A percentile compares a stretch with the other conserved stretches of the same genome.
phyloP scores from a whole-genome alignment of 1,139 yeast genomes.

The Candida gigantensis region DNA sequence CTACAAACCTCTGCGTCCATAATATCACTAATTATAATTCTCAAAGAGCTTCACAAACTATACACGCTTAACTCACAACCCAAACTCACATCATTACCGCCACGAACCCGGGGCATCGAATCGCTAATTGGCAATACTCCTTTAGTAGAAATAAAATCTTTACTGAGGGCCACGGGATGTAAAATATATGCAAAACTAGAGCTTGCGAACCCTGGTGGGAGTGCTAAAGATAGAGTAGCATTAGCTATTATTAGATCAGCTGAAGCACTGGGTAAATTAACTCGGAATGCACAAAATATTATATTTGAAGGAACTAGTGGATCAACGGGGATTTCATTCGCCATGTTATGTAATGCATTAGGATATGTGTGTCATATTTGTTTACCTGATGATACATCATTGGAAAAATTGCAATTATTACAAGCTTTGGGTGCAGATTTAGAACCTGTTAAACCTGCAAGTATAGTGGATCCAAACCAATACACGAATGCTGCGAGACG shows the following conservation, averaged over 20 bases:
- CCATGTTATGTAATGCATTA: slow-evolving; percentile 80
- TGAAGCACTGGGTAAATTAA: slow-evolving; percentile 57
- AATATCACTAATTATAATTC: slow-evolving; percentile 16
- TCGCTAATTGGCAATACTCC: slow-evolving; percentile 89
- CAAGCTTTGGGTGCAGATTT: slow-evolving; percentile 78
- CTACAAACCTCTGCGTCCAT: slow-evolving; percentile 20
- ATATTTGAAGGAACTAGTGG: slow-evolving; percentile 96
- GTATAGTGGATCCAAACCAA: slow-evolving; percentile 90
- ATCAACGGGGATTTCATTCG: slow-evolving; percentile 92
- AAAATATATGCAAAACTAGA: slow-evolving; percentile 87
- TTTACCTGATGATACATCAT: slow-evolving; percentile 92
- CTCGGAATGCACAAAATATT: slow-evolving; percentile 58
- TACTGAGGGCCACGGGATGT: slow-evolving; percentile 77
- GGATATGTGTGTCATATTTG: slow-evolving; percentile 92
- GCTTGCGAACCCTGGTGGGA: slow-evolving; percentile 88
- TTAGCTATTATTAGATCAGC: slow-evolving; percentile 74
- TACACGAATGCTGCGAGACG: slow-evolving; percentile 85
- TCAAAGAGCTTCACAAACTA: slow-evolving; percentile 16
- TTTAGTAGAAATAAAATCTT: slow-evolving; percentile 70
- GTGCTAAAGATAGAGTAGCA: slow-evolving; percentile 95
- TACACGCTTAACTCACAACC: slow-evolving; percentile 3
- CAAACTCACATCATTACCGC: slow-evolving; percentile 26
- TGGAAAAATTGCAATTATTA: slow-evolving; percentile 73
- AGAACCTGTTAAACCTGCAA: slow-evolving; percentile 92
- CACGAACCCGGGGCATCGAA: slow-evolving; percentile 41